Evolutionary conservation across 1,284 basidiomycete species (phyloP), one percentile per base, ranked within the genome.

Genomic region (Lentinus polychrous): DNA sequence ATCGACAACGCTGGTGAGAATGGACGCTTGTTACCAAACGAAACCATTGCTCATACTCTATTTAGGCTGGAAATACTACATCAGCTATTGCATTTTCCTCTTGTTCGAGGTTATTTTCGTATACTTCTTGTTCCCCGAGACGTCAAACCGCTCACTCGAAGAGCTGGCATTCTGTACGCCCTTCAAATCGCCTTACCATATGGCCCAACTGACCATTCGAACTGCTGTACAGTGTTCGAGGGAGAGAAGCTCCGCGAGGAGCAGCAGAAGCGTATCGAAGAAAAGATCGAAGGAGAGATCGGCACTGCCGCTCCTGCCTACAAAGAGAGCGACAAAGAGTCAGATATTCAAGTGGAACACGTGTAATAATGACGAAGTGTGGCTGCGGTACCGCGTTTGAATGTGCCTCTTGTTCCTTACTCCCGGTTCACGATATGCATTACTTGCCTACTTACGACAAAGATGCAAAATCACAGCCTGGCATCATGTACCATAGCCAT

Each of bases 131-230:
- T 64, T 69, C 45, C 71, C 73, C 8, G 73, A 77, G 56, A 74
- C 70, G 0, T 68, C 75, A 1, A 67, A 73, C 14, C 71, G 72
- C 31, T 75, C 77, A 1, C 67, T 82, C 24, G 80, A 83, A 56
- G 80, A 81, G 57, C 63, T 82, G 12, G 69, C 78, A 1, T 81
- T 81, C 69, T 60, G 79, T 80, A 57, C 55, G 79, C 70, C 10
- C 32, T 10, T 27, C 31, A 44, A n/a, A 12, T 8, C 12, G 17
- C n/a, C 17, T 38, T 31, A 43, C 31, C 37, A 34, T 36, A 27
- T 11, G 37, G 18, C 18, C 31, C 18, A 18, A n/a, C 5, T 8
- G 3, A 17, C n/a, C 8, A 3, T 18, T 23, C n/a, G 18, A 34
- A 2, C 23, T 8, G 1, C 15, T 18, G 18, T 48, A 7, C 49